Evolutionary conservation across 176 grass and related monocot species (phyloP).

Genomic region (Eleusine coracana): DNA sequence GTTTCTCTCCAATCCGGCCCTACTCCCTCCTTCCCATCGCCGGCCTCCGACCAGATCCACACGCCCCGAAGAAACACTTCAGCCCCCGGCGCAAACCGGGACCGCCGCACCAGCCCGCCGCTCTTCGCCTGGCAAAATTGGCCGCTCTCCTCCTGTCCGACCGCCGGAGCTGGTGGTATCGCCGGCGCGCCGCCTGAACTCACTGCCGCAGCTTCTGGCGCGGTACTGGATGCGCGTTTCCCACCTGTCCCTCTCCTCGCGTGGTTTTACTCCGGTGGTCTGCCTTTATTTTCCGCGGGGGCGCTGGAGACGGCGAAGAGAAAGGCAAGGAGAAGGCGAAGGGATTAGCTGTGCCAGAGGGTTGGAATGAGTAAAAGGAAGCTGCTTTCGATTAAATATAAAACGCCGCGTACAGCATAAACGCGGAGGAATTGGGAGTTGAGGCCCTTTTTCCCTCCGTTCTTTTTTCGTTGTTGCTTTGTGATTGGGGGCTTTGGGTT

Average conservation of each 20-base stretch:
- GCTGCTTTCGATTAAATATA: constrained; percentile 55
- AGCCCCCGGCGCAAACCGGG: constrained; percentile 10
- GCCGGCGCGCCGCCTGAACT: constrained; percentile 29
- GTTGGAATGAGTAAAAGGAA: constrained; percentile 41
- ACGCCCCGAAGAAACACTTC: constrained; percentile 9
- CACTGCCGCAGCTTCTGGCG: constrained; percentile 36
- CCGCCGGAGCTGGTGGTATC: constrained; percentile 11
- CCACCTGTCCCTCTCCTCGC: constrained; percentile 21
- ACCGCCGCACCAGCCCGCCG: constrained; percentile 20
- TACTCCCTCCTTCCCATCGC: constrained; percentile 43
- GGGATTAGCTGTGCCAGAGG: constrained; percentile 65
- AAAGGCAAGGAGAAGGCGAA: constrained; percentile 22
- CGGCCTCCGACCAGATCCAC: constrained; percentile 46
- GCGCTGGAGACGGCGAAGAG: constrained; percentile 34
- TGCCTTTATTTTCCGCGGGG: constrained; percentile 23
- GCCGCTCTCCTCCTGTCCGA: neutral
- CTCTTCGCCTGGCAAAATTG: constrained; percentile 9
- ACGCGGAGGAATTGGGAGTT: constrained; percentile 12
- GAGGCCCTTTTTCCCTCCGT: neutral
- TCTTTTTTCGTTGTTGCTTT: neutral
- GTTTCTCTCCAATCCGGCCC: constrained; percentile 35
- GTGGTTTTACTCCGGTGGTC: constrained; percentile 38
- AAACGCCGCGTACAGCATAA: constrained; percentile 10
- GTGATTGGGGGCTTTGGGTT: constrained; percentile 14
- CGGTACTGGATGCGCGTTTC: constrained; percentile 28